These are phyloP conservation scores for Phytophthora sp. DNA, from an alignment of 352 stramenopile species.

Conservation along the genomic window DNA sequence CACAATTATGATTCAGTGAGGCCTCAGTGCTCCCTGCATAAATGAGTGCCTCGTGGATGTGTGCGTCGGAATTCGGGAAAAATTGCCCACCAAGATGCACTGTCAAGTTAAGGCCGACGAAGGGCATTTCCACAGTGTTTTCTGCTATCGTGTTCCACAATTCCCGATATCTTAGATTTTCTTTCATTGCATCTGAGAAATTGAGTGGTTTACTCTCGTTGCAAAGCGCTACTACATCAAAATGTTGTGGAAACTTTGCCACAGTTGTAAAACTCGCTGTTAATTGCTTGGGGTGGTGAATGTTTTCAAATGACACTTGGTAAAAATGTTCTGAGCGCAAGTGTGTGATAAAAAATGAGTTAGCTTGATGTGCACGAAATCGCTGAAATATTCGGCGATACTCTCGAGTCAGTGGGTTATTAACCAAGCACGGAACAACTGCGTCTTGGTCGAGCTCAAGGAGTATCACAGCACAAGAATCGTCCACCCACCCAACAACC, in stretches of 20 bases:
- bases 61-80: slow-evolving; percentile 32
- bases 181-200: neutral
- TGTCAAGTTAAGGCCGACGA: slow-evolving; percentile 47
- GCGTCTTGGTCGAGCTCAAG: slow-evolving; percentile 68
- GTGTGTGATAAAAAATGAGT: slow-evolving; percentile 73
- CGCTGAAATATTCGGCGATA: slow-evolving; percentile 52
- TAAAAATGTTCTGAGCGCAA: slow-evolving; percentile 67
- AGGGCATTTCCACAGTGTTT: slow-evolving; percentile 37
- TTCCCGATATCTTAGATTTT: neutral
- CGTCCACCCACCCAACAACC: slow-evolving; percentile 75
- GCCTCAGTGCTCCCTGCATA: slow-evolving; percentile 21
- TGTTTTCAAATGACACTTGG: slow-evolving; percentile 48
- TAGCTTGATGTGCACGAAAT: slow-evolving; percentile 47
- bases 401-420: slow-evolving; percentile 56
- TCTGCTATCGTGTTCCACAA: slow-evolving; percentile 43
- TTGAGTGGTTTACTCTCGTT: slow-evolving; percentile 25
- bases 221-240: slow-evolving; percentile 48
- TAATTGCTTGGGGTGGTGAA: slow-evolving; percentile 45
- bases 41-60: slow-evolving; percentile 36
- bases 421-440: slow-evolving; percentile 59
- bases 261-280: slow-evolving; percentile 60
- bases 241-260: slow-evolving; percentile 25
- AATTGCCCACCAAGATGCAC: slow-evolving; percentile 64
- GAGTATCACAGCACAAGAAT: slow-evolving; percentile 57
- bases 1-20: neutral